phyloP scores from a whole-genome alignment of 768 basidiomycete species.

The Calocybe indica region DNA sequence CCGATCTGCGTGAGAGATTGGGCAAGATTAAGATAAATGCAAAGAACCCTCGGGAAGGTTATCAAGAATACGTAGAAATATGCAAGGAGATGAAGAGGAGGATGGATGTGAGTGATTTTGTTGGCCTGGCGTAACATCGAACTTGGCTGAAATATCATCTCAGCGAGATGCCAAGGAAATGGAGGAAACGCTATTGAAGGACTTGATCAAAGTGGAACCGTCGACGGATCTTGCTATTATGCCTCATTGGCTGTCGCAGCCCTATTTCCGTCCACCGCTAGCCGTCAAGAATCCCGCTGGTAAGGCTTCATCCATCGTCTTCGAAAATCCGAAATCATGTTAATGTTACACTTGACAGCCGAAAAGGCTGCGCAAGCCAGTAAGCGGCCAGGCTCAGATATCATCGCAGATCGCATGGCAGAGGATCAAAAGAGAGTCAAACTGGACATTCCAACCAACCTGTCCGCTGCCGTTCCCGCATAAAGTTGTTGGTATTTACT shows the following conservation, averaged over 20 bases:
- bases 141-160: conserved; percentile 4
- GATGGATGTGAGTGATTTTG: conserved; percentile 32
- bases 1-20: conserved; percentile 67
- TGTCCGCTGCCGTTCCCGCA: too few species aligned
- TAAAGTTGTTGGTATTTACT: too few species aligned
- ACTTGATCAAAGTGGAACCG: conserved; percentile 25
- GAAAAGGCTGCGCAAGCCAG: too few species aligned
- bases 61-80: conserved; percentile 45
- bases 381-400: too few species aligned
- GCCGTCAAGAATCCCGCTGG: conserved; percentile 1
- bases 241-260: conserved; percentile 52
- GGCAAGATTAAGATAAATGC: conserved; percentile 38
- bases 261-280: conserved; percentile 49
- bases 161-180: conserved; percentile 40
- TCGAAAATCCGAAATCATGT: too few species aligned
- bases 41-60: conserved; percentile 18
- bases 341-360: too few species aligned
- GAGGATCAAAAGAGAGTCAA: too few species aligned
- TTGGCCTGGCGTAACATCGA: conserved; percentile 1
- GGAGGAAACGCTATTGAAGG: conserved; percentile 20
- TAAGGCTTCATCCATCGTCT: background rate
- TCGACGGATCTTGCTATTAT: conserved; percentile 30
- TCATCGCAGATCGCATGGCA: too few species aligned
- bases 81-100: conserved; percentile 53
- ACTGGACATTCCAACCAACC: too few species aligned